phyloP scores from a whole-genome alignment of 257 asterid genomes.

The Nicotiana otophora region DNA sequence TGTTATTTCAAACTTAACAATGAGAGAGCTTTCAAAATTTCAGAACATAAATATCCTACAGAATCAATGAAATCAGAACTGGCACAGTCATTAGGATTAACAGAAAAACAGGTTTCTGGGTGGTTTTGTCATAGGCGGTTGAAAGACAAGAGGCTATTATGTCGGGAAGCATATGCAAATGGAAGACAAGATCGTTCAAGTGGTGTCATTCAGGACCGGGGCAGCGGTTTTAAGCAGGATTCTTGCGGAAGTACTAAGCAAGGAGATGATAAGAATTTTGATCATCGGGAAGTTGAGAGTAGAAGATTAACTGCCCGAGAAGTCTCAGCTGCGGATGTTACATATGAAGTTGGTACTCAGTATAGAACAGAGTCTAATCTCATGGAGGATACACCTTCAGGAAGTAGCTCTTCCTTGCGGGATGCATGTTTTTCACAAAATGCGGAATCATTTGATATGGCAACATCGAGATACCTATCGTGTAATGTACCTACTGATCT shows the following conservation, averaged over 20 bases:
- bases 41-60: constrained; percentile 86
- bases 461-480: constrained; percentile 41
- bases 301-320: constrained; percentile 45
- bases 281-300: constrained; percentile 73
- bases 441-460: constrained; percentile 33
- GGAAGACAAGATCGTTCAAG: constrained; percentile 70
- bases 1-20: constrained; percentile 6
- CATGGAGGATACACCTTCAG: constrained; percentile 60
- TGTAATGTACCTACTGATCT: constrained; percentile 37
- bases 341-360: constrained; percentile 40
- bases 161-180: constrained; percentile 34
- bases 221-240: constrained; percentile 83
- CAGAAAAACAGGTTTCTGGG: constrained; percentile 93
- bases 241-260: constrained; percentile 94
- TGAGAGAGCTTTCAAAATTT: constrained; percentile 10
- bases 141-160: constrained; percentile 62
- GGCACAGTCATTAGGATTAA: constrained; percentile 68
- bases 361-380: constrained; percentile 32
- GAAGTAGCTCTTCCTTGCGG: constrained; percentile 62
- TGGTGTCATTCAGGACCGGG: constrained; percentile 72
- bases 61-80: constrained; percentile 67
- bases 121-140: constrained; percentile 98
- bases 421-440: constrained; percentile 35
- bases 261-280: constrained; percentile 48
- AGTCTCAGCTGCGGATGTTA: constrained; percentile 46